These are phyloP conservation scores for Aspergillus pseudoglaucus DNA, from an alignment of 2,329 filamentous ascomycete genomes.

Conservation along the genomic window DNA sequence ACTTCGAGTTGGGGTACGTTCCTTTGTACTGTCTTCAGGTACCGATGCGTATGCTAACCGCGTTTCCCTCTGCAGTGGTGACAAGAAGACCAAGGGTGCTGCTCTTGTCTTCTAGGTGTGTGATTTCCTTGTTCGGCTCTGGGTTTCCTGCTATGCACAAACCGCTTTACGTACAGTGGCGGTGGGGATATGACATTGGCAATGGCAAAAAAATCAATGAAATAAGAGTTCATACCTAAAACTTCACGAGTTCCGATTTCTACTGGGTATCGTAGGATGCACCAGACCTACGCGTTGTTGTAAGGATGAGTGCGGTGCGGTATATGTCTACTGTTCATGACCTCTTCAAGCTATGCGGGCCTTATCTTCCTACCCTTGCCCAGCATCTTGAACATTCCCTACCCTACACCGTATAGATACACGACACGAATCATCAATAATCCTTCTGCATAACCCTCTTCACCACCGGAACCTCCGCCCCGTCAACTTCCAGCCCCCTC, in stretches of 20 bases:
- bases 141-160: slow-evolving; percentile 37
- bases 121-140: slow-evolving; percentile 38
- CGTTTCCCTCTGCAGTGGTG: slow-evolving; percentile 62
- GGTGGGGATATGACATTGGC: slow-evolving; percentile 34
- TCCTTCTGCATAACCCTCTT: not conserved
- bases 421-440: not conserved
- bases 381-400: not conserved
- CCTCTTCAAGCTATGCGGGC: no score
- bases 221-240: slow-evolving; percentile 36
- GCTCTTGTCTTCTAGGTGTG: slow-evolving; percentile 94
- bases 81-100: slow-evolving; percentile 99
- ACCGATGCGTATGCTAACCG: slow-evolving; percentile 35
- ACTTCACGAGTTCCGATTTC: not conserved
- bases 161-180: slow-evolving; percentile 25
- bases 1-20: slow-evolving; percentile 97
- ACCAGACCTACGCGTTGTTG: no score
- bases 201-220: slow-evolving; percentile 37
- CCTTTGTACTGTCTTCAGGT: not conserved
- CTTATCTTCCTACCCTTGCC: not conserved
- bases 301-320: no score
- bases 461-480: slow-evolving; percentile 1
- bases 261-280: no score
- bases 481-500: not conserved
- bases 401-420: not conserved
- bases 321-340: no score